Conservation (phyloP, 2,329 filamentous ascomycete species). For the Ascomycota sp. region DNA sequence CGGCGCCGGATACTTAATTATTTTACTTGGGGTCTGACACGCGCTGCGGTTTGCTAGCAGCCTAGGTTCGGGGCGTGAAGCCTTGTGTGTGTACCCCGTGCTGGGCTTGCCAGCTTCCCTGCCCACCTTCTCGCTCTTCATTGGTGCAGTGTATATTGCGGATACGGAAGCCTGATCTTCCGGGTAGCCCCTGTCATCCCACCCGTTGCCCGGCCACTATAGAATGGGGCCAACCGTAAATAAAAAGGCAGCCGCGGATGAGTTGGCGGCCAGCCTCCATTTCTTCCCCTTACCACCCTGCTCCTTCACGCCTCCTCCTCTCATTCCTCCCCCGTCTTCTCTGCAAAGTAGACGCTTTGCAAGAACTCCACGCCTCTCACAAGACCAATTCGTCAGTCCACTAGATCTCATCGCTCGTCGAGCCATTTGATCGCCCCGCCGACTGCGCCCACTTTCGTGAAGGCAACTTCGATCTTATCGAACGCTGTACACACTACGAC, state of each 20-base stretch:
- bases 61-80: too few relatives aligned
- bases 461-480: constrained; percentile 23
- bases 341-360: too few relatives aligned
- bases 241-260: constrained; percentile 18
- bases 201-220: constrained; percentile 16
- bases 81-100: too few relatives aligned
- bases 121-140: too few relatives aligned
- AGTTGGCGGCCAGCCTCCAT: constrained; percentile 1
- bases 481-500: constrained; percentile 19
- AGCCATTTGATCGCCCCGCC: constrained; percentile 26
- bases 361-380: constrained; percentile 6
- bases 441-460: constrained; percentile 22
- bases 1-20: too few relatives aligned
- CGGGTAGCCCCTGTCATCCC: not conserved
- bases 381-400: constrained; percentile 15
- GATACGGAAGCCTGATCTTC: constrained; percentile 3
- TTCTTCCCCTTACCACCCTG: constrained; percentile 3
- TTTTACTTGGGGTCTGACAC: too few relatives aligned
- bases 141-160: not conserved
- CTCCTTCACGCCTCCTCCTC: constrained; percentile 4
- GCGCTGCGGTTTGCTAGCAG: too few relatives aligned
- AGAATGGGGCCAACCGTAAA: constrained; percentile 21
- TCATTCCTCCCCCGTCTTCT: constrained; percentile 1
- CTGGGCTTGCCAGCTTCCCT: too few relatives aligned
- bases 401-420: constrained; percentile 26